Base-by-base conservation (phyloP, 75 land plant species). In the Azolla pinnata region DNA sequence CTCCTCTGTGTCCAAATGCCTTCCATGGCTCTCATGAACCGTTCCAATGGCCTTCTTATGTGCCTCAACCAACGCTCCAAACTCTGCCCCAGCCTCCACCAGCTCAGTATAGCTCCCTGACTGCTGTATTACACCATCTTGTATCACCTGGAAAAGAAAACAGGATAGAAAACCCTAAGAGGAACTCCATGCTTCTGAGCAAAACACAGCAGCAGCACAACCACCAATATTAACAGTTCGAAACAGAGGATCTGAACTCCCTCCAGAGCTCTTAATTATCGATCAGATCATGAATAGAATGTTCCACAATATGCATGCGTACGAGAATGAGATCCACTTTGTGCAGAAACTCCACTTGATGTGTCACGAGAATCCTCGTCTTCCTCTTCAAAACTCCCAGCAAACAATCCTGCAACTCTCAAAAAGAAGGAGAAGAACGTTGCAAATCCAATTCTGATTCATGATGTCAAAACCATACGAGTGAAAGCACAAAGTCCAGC, bases 61-160 rank as follows among this genome's bases (percentile, higher is more conserved):
- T 19, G 67, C 75, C 52, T 33, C 48, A 33, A 74, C 62, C 24
- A 74, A 60, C 19, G 49, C 60, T 51, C 59, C 67, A 33, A 74
- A 69, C 33, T 54, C 73, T 0, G 47, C 16, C 14, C 73, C 77
- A 8, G 58, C 49, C 32, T 31, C 2, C 0, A 65, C 38, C 24
- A 74, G 62, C 23, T 69, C 67, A 31, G 30, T 26, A 57, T 63
- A 74, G 31, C 33, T 70, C 1, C 77, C 77, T 27, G 77, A 63
- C 35, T 65, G 74, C 2, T 60, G 61, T 1, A 73, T 61, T 31
- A 30, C 40, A 7, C 76, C 76, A 40, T 61, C 70, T 30, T 63
- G 48, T 60, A 73, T 54, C 23, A 73, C 76, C 71, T 73, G 74
- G n/a, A n/a, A n/a, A n/a, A n/a, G n/a, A n/a, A n/a, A n/a, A n/a